phyloP scores from a whole-genome alignment of 306 rosid species.

The Vigna nakashimae region DNA sequence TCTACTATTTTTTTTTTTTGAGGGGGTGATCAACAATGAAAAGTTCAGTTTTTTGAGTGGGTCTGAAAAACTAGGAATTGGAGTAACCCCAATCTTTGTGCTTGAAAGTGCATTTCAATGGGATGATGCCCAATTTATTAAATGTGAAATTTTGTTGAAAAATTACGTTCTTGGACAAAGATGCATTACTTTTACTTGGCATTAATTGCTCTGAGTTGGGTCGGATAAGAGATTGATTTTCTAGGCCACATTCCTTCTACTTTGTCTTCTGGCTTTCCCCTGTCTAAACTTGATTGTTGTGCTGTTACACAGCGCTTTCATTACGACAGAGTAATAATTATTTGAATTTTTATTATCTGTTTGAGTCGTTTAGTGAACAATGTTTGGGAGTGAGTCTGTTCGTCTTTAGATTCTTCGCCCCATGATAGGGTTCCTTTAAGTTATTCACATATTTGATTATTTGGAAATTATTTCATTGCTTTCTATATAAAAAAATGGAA shows the following conservation, averaged over 20 bases:
- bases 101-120: not conserved
- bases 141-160: not conserved
- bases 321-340: not conserved
- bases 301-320: not conserved
- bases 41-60: not conserved
- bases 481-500: not conserved
- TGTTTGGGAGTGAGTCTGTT: not conserved
- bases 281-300: not conserved
- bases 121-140: not conserved
- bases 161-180: not conserved
- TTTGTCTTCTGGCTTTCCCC: not conserved
- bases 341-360: not conserved
- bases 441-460: not conserved
- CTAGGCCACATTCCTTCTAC: not conserved
- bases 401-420: not conserved
- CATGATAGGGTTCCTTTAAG: not conserved
- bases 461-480: not conserved
- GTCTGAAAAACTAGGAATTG: constrained; percentile 4
- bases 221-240: not conserved
- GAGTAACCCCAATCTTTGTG: not conserved
- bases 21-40: not conserved
- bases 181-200: not conserved
- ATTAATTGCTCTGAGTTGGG: not conserved
- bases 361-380: not conserved
- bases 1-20: not conserved